Evolutionary conservation across 1,284 basidiomycete species (phyloP), one percentile per base, ranked within the genome.

Genomic region (Tausonia pullulans): DNA sequence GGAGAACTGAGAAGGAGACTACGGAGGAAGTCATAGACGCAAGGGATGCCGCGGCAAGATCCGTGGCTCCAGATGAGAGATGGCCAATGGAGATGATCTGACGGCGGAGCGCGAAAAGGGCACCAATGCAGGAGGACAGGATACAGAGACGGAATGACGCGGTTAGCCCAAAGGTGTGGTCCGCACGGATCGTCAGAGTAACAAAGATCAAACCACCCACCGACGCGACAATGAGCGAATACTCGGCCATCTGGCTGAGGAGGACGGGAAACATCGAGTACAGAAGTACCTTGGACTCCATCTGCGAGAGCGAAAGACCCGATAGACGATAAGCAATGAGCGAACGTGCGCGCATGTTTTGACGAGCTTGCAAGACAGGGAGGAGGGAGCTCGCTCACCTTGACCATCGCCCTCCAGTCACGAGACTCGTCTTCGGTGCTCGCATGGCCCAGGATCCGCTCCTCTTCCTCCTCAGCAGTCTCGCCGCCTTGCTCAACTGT

Each of bases 11-110:
- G 68, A 82, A 81, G 13, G 81, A 83, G 0, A 84, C 80, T 2
- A 87, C 84, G 61, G 84, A 86, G 5, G 88, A 88, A 0, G 89
- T 91, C 90, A 93, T 93, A 4, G 87, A 87, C 0, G 88, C 90
- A 1, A 92, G 80, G n/a, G 86, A 87, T 10, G 87, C 84, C 0
- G 88, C 90, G 4, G 91, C 91, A 0, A 95, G 82, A 45, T 77
- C 74, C 7, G 71, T 72, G 0, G 89, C 87, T 0, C 82, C 85
- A 0, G 87, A 88, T 3, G 85, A 87, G 45, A 94, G 75, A 76
- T 95, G 91, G 0, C 91, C 91, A 55, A 93, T 87, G 11, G 87
- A 87, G 16, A 95, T 78, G 16, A 93, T 86, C 62, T 64, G 52
- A 3, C 27, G 51, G 39, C 8, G 51, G 39, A n/a, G 44, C 13